Conservation (phyloP, 441 rosid species). For the Macaranga tanarius region DNA sequence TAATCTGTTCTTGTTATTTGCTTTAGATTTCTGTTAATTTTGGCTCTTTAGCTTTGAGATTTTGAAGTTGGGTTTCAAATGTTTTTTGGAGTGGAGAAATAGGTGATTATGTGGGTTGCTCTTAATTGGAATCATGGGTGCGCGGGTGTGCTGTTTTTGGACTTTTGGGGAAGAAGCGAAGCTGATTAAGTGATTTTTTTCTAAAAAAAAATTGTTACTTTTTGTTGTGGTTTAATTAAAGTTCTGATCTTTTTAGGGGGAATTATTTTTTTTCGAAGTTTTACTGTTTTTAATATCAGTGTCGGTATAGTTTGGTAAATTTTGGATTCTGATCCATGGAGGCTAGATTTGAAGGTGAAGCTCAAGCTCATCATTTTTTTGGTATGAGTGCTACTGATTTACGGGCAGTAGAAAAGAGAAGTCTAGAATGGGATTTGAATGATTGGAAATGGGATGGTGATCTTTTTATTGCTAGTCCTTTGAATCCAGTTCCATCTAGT, state of each 20-base stretch:
- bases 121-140: conserved; percentile 73
- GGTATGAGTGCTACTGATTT: conserved; percentile 44
- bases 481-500: conserved; percentile 49
- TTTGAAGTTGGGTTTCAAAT: conserved; percentile 20
- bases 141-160: conserved; percentile 54
- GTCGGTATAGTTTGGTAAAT: conserved; percentile 21
- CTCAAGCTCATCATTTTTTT: conserved; percentile 49
- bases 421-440: conserved; percentile 83
- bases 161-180: conserved; percentile 62
- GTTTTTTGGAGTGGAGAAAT: conserved; percentile 20
- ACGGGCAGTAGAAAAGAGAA: conserved; percentile 60
- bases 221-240: conserved; percentile 23
- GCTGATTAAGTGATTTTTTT: conserved; percentile 50
- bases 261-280: conserved; percentile 14
- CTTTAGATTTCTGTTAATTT: not conserved
- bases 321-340: conserved; percentile 52
- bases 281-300: not conserved
- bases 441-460: conserved; percentile 99
- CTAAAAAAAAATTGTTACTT: conserved; percentile 3
- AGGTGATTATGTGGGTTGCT: conserved; percentile 52
- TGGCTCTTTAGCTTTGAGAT: conserved; percentile 18
- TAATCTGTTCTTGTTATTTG: not conserved
- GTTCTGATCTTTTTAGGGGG: conserved; percentile 41
- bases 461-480: conserved; percentile 72
- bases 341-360: conserved; percentile 66